These are phyloP conservation scores for Melanogaster broomeanus DNA, from an alignment of 768 basidiomycete genomes.

Conservation along the genomic window DNA sequence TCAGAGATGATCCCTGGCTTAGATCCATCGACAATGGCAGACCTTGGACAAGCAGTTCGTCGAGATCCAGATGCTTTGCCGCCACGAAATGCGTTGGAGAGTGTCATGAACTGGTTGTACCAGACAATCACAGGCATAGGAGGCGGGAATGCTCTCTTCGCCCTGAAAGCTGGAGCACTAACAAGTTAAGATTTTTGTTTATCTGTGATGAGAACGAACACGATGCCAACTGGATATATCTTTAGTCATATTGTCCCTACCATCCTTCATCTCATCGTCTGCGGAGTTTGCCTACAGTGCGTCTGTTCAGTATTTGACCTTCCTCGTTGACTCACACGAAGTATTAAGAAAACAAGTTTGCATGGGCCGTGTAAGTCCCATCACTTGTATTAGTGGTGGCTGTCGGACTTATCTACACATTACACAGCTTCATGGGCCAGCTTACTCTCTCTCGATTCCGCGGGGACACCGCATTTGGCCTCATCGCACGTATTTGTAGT, in stretches of 20 bases:
- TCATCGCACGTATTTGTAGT: slow-evolving; percentile 58
- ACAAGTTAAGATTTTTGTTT: slow-evolving; percentile 43
- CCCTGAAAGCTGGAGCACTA: slow-evolving; percentile 68
- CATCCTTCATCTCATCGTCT: slow-evolving; percentile 54
- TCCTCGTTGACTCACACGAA: slow-evolving; percentile 4
- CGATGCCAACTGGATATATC: neutral
- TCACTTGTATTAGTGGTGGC: neutral
- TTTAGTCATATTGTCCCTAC: slow-evolving; percentile 58
- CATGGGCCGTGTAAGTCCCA: slow-evolving; percentile 68
- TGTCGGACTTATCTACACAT: neutral
- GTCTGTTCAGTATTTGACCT: slow-evolving; percentile 20
- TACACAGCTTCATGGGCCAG: slow-evolving; percentile 69
- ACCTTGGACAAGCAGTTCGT: slow-evolving; percentile 56
- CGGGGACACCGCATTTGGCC: slow-evolving; percentile 72
- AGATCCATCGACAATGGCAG: slow-evolving; percentile 40
- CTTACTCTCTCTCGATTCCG: slow-evolving; percentile 69
- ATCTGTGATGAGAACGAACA: neutral
- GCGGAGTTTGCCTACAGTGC: slow-evolving; percentile 60
- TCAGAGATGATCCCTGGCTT: slow-evolving; percentile 61
- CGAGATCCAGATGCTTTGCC: slow-evolving; percentile 79
- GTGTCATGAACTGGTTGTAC: slow-evolving; percentile 48
- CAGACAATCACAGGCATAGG: slow-evolving; percentile 39
- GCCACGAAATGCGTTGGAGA: slow-evolving; percentile 60
- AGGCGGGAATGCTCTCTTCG: slow-evolving; percentile 65
- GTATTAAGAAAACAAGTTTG: slow-evolving; percentile 54